Base-by-base conservation (phyloP, 768 basidiomycete genomes). In the Lactarius indigo region DNA sequence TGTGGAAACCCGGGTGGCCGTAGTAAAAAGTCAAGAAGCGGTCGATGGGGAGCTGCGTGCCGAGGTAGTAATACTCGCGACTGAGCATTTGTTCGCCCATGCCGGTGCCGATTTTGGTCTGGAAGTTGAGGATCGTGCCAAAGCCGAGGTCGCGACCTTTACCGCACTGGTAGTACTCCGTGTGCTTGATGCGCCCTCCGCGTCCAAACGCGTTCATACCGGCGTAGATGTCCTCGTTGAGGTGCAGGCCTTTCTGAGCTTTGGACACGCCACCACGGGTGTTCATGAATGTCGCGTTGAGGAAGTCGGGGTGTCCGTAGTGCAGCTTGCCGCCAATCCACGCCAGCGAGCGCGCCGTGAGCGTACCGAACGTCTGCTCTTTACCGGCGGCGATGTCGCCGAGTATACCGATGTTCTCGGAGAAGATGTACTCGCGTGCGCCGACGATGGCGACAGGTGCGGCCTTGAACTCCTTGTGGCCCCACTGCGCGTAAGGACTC, bases 21-120 rank as follows among this genome's bases (percentile, higher is more conserved):
- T 99, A 99, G 82, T 99, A 98, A 84, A 98, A 99, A 59, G 97
- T 99, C 78, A 99, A 81, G 88, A 99, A 99, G 55, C 97, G 88
- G 76, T 99, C 97, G 75, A 98, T 89, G 42, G 97, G 96, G 61
- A 99, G 85, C 75, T 98, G 97, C 28, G 97, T 99, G 33, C 97
- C 97, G 69, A 99, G 79, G 74, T 98, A 98, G 78, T 99, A 99
- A 77, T 99, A 98, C 78, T 98, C 97, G 69, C 97, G 87, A 79
- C 94, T 97, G 73, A 99, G 85, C 93, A 98, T 94, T 78, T 99
- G 97, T 76, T 99, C 97, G 42, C 97, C 97, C 97, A 99, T 99
- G 77, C 97, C 97, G n/a, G 96, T 98, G 15, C 97, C 96, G 73
- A 99, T 96, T 86, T 99, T 99, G 64, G 97, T 99, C 83, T 94